Evolutionary conservation across 352 stramenopile genomes (phyloP), one percentile per base, ranked within the genome.

Genomic region (Phytopythium ostracodes): DNA sequence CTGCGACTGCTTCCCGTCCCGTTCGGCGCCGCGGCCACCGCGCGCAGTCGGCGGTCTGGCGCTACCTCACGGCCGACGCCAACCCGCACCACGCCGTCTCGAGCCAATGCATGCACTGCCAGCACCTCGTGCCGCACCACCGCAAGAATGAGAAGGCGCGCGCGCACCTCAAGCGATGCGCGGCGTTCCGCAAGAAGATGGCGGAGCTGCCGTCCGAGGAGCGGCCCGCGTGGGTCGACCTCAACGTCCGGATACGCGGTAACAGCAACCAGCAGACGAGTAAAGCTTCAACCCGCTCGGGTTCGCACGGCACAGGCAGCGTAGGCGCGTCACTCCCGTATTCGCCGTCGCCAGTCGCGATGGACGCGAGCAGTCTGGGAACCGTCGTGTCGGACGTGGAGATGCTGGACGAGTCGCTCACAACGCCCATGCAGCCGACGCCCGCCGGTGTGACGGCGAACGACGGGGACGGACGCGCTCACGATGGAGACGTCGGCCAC

Each of bases 61-160:
- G 59, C 18, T 43, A 67, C 9, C 63, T 76, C 15, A 76, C 69
- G 51, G 9, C 24, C 27, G 63, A 64, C 15, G 56, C 56, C 29
- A 59, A 65, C 24, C 69, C 69, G 31, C 69, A 76, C 65, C 53
- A 64, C 17, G 42, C 27, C 9, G 65, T 38, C 22, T 18, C 31
- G 11, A 73, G 56, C 46, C 27, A 47, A 40, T 76, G 69, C 44
- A 66, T 66, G 44, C 63, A 76, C 54, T 76, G 69, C 43, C 35
- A 24, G 10, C 35, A 38, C 8, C 8, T n/a, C 2, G 66, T 76
- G 42, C 60, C 65, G 24, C 69, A 76, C 54, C 69, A 76, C 63
- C 69, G 64, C 66, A 76, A 76, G 66, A 76, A 66, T 60, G 69
- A 76, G 60, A 76, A 76, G 42, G 69, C 65, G 29, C 62, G 69